Percentiles rank a stretch among this genome's conserved stretches.
phyloP scores from a whole-genome alignment of 306 rosid species.

The Cyclanthera cordifolia region DNA sequence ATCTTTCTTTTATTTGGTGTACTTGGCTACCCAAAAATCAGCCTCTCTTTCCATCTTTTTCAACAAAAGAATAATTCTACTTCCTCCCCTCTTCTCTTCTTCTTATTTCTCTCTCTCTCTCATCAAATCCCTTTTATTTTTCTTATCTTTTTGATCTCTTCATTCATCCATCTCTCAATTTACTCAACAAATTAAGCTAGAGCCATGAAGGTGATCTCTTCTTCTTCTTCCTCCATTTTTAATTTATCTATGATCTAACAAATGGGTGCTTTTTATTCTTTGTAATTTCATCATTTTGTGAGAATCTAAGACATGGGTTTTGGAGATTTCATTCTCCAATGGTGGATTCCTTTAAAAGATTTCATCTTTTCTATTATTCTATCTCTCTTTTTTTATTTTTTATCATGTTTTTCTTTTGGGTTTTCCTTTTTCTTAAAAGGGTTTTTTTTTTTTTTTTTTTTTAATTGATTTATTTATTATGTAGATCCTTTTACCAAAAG shows the following conservation, averaged over 20 bases:
- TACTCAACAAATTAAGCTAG: background rate
- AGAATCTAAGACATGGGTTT: slow-evolving; percentile 1
- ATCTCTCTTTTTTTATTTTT: background rate
- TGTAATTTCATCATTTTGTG: background rate
- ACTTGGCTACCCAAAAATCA: slow-evolving; percentile 16
- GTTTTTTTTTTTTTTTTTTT: background rate
- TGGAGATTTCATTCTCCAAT: background rate
- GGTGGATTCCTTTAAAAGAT: background rate
- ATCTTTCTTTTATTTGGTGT: slow-evolving; percentile 18
- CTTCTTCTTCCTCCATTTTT: background rate
- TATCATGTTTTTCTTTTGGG: background rate
- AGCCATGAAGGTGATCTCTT: slow-evolving; percentile 12
- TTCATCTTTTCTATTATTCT: background rate
- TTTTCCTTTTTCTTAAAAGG: background rate
- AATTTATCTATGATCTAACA: background rate
- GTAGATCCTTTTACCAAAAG: background rate
- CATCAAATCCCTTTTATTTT: background rate
- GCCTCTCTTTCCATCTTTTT: slow-evolving; percentile 8
- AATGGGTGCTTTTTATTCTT: background rate
- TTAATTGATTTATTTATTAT: background rate
- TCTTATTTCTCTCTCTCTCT: slow-evolving; percentile 15
- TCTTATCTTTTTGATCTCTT: background rate
- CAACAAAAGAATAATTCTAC: slow-evolving; percentile 1
- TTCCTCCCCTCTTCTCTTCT: no score
- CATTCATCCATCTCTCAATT: background rate